Evolutionary conservation across 2,329 filamentous ascomycete species (phyloP).

Genomic region (Ophiostoma sp.): DNA sequence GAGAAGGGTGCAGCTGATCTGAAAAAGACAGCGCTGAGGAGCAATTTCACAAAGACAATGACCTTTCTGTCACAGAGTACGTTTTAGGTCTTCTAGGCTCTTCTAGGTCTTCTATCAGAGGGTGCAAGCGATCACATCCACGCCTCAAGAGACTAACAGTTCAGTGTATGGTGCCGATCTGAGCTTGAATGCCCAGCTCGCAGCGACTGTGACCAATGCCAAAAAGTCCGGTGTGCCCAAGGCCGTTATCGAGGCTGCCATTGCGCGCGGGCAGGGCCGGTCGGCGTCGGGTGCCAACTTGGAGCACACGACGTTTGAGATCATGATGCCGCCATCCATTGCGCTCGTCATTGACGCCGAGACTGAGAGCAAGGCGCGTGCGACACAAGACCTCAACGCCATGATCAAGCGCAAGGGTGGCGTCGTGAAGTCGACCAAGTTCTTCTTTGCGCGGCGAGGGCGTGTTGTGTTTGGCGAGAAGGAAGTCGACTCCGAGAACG

Average conservation of each 20-base stretch:
- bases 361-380: constrained; percentile 72
- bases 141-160: not conserved
- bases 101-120: not conserved
- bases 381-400: constrained; percentile 65
- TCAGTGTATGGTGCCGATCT: constrained; percentile 59
- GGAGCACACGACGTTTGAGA: constrained; percentile 74
- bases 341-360: constrained; percentile 80
- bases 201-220: constrained; percentile 62
- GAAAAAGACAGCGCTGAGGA: constrained; percentile 68
- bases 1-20: constrained; percentile 84
- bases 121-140: not conserved
- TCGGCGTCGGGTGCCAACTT: constrained; percentile 68
- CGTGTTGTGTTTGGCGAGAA: constrained; percentile 60
- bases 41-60: constrained; percentile 64
- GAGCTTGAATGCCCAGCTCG: constrained; percentile 68
- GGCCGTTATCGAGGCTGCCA: constrained; percentile 67
- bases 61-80: constrained; percentile 68
- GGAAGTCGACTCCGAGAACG: constrained; percentile 59
- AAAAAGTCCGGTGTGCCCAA: constrained; percentile 86
- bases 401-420: constrained; percentile 69
- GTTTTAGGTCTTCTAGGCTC: constrained; percentile 27
- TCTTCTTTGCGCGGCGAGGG: constrained; percentile 79
- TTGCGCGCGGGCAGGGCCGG: constrained; percentile 82
- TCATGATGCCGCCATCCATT: constrained; percentile 68
- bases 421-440: constrained; percentile 65